phyloP scores from a whole-genome alignment of 1,284 basidiomycete species.

The Cystobasidium sp. region DNA sequence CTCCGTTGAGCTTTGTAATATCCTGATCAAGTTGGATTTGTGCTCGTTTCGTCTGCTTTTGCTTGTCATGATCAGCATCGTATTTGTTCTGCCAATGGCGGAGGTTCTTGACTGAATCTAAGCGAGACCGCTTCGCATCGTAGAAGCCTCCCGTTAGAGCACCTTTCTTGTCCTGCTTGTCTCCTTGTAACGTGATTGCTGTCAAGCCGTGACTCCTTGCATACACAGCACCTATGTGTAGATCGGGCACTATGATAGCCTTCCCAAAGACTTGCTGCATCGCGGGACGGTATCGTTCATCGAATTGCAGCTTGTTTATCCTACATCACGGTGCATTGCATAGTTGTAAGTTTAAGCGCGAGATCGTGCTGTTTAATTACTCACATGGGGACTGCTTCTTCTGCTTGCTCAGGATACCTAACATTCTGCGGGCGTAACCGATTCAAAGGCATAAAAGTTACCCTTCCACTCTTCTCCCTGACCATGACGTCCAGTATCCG shows the following conservation, averaged over 20 bases:
- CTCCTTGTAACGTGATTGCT: constrained; percentile 95
- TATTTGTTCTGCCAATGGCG: constrained; percentile 76
- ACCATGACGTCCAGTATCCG: constrained; percentile 89
- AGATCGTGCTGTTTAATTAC: constrained; percentile 54
- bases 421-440: constrained; percentile 78
- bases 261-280: constrained; percentile 99
- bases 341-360: background rate
- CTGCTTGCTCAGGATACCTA: constrained; percentile 69
- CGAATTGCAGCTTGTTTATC: constrained; percentile 76
- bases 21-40: constrained; percentile 81
- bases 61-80: constrained; percentile 68
- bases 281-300: constrained; percentile 73
- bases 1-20: constrained; percentile 75
- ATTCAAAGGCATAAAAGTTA: constrained; percentile 98
- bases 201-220: constrained; percentile 93
- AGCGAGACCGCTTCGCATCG: constrained; percentile 83
- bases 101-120: constrained; percentile 82
- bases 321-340: constrained; percentile 23
- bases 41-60: constrained; percentile 73
- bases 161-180: constrained; percentile 96
- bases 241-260: constrained; percentile 91
- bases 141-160: constrained; percentile 95
- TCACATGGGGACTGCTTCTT: constrained; percentile 77
- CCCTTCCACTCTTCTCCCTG: constrained; percentile 85
- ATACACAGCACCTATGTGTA: constrained; percentile 90